Base-by-base conservation (phyloP, 371 early-diverging fungal genomes). In the Gilbertella persicaria region DNA sequence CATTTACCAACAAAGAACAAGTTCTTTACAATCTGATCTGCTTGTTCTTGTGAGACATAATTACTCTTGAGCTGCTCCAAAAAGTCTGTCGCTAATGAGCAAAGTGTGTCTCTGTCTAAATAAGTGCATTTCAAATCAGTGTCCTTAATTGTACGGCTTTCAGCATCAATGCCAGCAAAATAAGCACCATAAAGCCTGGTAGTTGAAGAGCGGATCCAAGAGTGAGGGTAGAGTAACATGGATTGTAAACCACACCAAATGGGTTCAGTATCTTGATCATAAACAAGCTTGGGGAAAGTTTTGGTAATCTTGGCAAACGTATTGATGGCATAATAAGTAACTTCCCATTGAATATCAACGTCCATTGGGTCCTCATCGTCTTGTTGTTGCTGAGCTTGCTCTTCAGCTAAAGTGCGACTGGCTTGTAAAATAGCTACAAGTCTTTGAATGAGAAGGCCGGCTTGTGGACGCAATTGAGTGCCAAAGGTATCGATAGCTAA, bases 11-110 rank as follows among this genome's bases (percentile, higher is more conserved):
- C 70, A 69, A 94, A 98, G 68, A 92, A 88, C 63, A 97, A 55
- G 66, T 98, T 97, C 82, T 96, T 96, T 17, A 95, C 91, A 38
- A 90, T 68, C 68, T 97, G 96, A 53, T 82, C 89, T 2, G 91
- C 94, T 36, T 91, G 82, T 14, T 94, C 95, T 36, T 84, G 79
- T 19, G 89, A 75, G 29, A 95, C 47, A 55, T 79, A 69, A 14
- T 74, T 65, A 40, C 89, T 86, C 67, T 83, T 85, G 26, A 96
- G 70, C 60, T 96, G 96, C 36, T 83, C 80, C 21, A 83, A 68
- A 46, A 91, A 75, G 17, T 78, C 72, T 20, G 75, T 65, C 0
- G 85, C 84, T 10, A 94, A 52, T 3, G 63, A 44, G 26, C 79
- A 75, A 43, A 94, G 60, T 21, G 66, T 69, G 8, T 62, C 64